Evolutionary conservation across 331 rosid species (phyloP), one percentile per base, ranked within the genome.

Genomic region (Rhamnella rubrinervis): DNA sequence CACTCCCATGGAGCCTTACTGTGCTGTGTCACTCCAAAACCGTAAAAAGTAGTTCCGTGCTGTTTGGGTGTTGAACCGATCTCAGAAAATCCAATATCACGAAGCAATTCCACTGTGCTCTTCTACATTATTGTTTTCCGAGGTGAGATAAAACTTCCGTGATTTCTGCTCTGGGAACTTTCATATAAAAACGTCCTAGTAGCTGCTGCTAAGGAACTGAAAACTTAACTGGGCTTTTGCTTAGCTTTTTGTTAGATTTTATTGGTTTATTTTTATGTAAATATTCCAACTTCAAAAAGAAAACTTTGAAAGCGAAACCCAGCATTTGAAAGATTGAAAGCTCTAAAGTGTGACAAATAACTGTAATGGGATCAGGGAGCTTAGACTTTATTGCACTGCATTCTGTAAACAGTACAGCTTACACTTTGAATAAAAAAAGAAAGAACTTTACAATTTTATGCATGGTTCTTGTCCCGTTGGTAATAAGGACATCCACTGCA

Each of bases 351-450:
- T 67, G 81, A 74, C 50, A 53, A 50, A 63, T 63, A 63, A 68
- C 74, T n/a, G 78, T 50, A 57, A 46, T 73, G 59, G 67, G 71
- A 68, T 47, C 49, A 20, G 61, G 11, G 67, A 49, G 77, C 59
- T 74, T 23, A 23, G 23, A 23, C 23, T 23, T 23, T 23, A 1
- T 23, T 23, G 23, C 1, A 23, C 23, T 23, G 23, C 23, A 23
- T 11, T 14, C 28, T 20, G 1, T 11, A 6, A 56, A 56, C 61
- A 7, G 13, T 20, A 55, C 28, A 56, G 4, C 7, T 2, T 55
- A 55, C 13, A 55, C 28, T n/a, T 31, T 7, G 16, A 2, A 56
- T 15, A 56, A 0, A 56, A 56, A 28, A 60, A 1, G 35, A 28
- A 28, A 31, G 6, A 31, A 4, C 6, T 40, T 40, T 40, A 7